These are phyloP conservation scores for Lentithecium fluviatile DNA, from an alignment of 495 filamentous ascomycete genomes.

Conservation along the genomic window DNA sequence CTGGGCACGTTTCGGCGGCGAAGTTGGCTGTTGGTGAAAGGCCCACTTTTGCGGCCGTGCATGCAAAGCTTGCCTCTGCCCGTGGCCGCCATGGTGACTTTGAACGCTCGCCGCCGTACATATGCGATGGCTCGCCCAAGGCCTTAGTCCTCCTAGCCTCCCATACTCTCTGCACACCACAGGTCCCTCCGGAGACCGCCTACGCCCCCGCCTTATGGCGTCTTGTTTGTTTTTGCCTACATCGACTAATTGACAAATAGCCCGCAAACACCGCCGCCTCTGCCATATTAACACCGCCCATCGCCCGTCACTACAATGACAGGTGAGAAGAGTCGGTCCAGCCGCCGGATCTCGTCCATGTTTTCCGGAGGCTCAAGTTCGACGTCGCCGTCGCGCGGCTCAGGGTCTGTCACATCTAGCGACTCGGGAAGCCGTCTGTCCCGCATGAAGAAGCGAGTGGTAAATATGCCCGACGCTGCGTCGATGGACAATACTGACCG, in stretches of 20 bases:
- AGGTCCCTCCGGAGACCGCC: constrained; percentile 2
- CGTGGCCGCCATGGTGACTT: too few relatives aligned
- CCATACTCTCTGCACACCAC: neutral
- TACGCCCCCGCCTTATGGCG: constrained; percentile 8
- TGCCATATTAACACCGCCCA: neutral
- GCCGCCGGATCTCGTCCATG: constrained; percentile 27
- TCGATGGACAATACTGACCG: too few relatives aligned
- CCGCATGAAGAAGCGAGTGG: constrained; percentile 13
- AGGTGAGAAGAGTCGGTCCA: constrained; percentile 18
- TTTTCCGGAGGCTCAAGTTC: constrained; percentile 12
- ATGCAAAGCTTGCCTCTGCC: too few relatives aligned
- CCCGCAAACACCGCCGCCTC: neutral
- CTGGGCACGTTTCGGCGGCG: too few relatives aligned
- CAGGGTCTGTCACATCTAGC: constrained; percentile 16
- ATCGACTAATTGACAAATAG: neutral
- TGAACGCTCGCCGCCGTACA: neutral
- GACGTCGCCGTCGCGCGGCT: neutral
- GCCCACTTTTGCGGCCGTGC: too few relatives aligned
- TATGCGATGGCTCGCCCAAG: neutral
- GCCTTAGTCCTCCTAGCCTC: neutral
- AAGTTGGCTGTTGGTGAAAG: too few relatives aligned
- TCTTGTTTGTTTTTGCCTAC: constrained; percentile 8
- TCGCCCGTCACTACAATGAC: neutral
- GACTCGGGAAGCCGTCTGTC: constrained; percentile 12
- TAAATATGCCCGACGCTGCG: too few relatives aligned